Conservation (phyloP, 306 rosid species). For the Nissolia schottii region DNA sequence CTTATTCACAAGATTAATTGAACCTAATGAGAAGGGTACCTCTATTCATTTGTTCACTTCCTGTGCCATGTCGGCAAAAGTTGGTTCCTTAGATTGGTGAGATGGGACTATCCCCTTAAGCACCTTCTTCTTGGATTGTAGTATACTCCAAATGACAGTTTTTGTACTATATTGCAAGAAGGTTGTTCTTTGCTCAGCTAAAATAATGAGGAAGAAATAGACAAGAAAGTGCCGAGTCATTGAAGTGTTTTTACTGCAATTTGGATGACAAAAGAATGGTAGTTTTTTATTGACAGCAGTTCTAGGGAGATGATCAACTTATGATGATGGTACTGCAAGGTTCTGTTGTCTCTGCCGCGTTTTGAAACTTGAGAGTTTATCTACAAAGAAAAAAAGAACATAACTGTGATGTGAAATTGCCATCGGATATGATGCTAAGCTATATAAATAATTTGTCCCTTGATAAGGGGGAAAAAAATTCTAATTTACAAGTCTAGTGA, state of each 20-base stretch:
- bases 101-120: slow-evolving; percentile 24
- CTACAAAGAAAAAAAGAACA: slow-evolving; percentile 25
- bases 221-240: not conserved
- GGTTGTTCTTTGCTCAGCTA: not conserved
- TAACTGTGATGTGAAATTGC: slow-evolving; percentile 13
- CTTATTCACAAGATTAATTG: slow-evolving; percentile 36
- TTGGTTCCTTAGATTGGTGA: slow-evolving; percentile 14
- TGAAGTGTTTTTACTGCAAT: not conserved
- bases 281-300: slow-evolving; percentile 2
- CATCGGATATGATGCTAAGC: slow-evolving; percentile 28
- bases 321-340: not conserved
- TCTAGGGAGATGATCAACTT: slow-evolving; percentile 8
- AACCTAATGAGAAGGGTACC: slow-evolving; percentile 19
- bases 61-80: slow-evolving; percentile 24
- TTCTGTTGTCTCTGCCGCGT: slow-evolving; percentile 10
- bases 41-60: slow-evolving; percentile 29
- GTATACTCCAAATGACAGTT: slow-evolving; percentile 16
- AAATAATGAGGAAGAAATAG: not conserved
- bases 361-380: slow-evolving; percentile 11
- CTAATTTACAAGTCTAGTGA: slow-evolving; percentile 23
- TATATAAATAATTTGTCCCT: slow-evolving; percentile 43
- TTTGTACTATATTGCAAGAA: slow-evolving; percentile 14
- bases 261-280: not conserved
- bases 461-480: slow-evolving; percentile 16
- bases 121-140: slow-evolving; percentile 25